Evolutionary conservation across 2,329 filamentous ascomycete genomes (phyloP), one percentile per base, ranked within the genome.

Genomic region (Pezicula radicicola): DNA sequence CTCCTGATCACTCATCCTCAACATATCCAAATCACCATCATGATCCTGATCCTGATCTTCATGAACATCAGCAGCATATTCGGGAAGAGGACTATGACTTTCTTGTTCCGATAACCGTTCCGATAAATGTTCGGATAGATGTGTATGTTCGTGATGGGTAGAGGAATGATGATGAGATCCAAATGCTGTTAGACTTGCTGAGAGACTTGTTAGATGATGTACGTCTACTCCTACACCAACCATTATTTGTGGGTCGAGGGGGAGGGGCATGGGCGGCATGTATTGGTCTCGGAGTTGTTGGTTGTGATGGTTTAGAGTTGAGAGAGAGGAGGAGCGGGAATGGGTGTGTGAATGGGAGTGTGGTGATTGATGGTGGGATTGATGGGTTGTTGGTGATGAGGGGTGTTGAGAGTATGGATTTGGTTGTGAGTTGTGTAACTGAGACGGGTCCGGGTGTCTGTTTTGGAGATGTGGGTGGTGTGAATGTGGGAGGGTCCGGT

Each of bases 171-270:
- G 37, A 25, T 25, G 25, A 25, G 25, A 25, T 41, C 19, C 18
- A 41, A 44, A n/a, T 45, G 30, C 12, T 35, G 25, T 15, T 45
- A 41, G 27, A 27, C 27, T 40, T 44, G 30, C 18, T 52, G 18
- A 21, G 50, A 50, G 28, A 51, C 52, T 25, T 25, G 25, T 25
- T 28, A 54, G 49, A 50, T 54, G 45, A 39, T 57, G 50, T 6
- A 52, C 41, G 25, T 53, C 49, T 13, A 77, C 68, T 56, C 77
- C 75, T 13, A 77, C 68, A 55, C 77, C 75, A 57, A 76, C 72
- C 74, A 84, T 84, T 45, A 85, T 81, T 36, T 81, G 80, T 2
- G 82, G 81, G 53, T 86, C 82, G 15, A 40, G 83, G n/a, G 42
- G 42, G 9, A 45, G 12, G 12, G 25, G 30, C 30, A 33, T 33